Conservation (phyloP, 2,329 filamentous ascomycete species). For the Ophiostoma perfectum region DNA sequence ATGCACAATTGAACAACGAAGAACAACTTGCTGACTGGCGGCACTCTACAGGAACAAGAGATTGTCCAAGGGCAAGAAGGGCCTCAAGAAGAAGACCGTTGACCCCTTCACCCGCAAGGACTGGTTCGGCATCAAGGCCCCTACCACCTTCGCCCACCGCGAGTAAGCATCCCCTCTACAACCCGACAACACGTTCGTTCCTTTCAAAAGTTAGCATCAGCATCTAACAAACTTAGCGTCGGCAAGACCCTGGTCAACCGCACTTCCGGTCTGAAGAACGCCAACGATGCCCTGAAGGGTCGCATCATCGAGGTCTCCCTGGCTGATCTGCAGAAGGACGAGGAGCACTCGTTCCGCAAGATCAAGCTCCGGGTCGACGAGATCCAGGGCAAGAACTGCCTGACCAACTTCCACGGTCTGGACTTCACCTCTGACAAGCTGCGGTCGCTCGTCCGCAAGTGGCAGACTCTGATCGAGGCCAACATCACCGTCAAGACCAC, state of each 20-base stretch:
- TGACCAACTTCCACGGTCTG: conserved; percentile 99
- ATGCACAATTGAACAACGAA: background rate
- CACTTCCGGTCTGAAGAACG: conserved; percentile 99
- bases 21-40: conserved; percentile 14
- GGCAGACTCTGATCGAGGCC: conserved; percentile 98
- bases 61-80: conserved; percentile 99
- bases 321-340: conserved; percentile 98
- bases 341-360: conserved; percentile 99
- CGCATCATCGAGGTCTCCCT: conserved; percentile 98
- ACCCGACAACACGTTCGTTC: background rate
- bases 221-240: conserved; percentile 56
- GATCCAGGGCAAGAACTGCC: conserved; percentile 99
- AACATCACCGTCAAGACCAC: conserved; percentile 99
- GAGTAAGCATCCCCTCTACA: conserved; percentile 61
- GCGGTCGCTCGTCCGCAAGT: conserved; percentile 97
- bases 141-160: conserved; percentile 90
- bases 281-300: conserved; percentile 98
- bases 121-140: conserved; percentile 98
- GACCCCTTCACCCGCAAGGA: conserved; percentile 99
- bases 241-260: conserved; percentile 99
- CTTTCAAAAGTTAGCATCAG: background rate
- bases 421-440: conserved; percentile 99
- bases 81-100: conserved; percentile 97
- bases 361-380: conserved; percentile 98
- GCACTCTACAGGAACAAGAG: conserved; percentile 79